phyloP scores from a whole-genome alignment of 495 filamentous ascomycete genomes.

The Penicillium lividum region DNA sequence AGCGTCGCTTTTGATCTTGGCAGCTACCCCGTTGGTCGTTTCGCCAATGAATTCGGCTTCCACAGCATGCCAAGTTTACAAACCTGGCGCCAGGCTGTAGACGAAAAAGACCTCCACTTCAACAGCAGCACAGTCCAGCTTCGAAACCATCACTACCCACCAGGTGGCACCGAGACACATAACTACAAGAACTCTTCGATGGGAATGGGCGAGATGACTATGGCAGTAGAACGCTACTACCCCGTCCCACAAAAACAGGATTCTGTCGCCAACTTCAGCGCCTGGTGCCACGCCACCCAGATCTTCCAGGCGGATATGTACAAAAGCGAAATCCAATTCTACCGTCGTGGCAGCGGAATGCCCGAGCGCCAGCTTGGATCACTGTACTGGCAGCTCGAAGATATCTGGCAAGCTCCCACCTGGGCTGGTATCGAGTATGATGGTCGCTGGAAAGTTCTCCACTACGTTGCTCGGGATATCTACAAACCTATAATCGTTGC shows the following conservation, averaged over 20 bases:
- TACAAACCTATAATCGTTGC: constrained; percentile 62
- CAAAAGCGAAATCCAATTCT: constrained; percentile 64
- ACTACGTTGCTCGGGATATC: constrained; percentile 61
- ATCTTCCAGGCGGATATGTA: constrained; percentile 71
- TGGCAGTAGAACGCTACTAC: constrained; percentile 60
- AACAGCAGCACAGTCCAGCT: constrained; percentile 61
- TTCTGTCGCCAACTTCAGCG: constrained; percentile 62
- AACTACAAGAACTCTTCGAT: constrained; percentile 38
- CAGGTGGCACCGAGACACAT: constrained; percentile 43
- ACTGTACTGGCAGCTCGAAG: constrained; percentile 71
- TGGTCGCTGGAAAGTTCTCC: constrained; percentile 66
- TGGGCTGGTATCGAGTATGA: constrained; percentile 67
- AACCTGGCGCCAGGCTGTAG: constrained; percentile 59
- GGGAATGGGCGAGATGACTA: constrained; percentile 67
- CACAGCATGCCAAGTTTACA: constrained; percentile 67
- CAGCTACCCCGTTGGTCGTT: constrained; percentile 61
- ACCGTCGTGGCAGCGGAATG: constrained; percentile 61
- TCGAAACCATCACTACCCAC: constrained; percentile 66
- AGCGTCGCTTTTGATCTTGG: constrained; percentile 55
- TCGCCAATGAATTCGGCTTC: constrained; percentile 68
- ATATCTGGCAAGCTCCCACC: constrained; percentile 69
- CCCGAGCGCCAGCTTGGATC: constrained; percentile 62
- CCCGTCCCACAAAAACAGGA: constrained; percentile 61
- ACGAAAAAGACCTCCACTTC: constrained; percentile 54
- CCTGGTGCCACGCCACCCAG: constrained; percentile 69